Evolutionary conservation across 257 asterid genomes (phyloP), one percentile per base, ranked within the genome.

Genomic region (Solanum sparsipilum): DNA sequence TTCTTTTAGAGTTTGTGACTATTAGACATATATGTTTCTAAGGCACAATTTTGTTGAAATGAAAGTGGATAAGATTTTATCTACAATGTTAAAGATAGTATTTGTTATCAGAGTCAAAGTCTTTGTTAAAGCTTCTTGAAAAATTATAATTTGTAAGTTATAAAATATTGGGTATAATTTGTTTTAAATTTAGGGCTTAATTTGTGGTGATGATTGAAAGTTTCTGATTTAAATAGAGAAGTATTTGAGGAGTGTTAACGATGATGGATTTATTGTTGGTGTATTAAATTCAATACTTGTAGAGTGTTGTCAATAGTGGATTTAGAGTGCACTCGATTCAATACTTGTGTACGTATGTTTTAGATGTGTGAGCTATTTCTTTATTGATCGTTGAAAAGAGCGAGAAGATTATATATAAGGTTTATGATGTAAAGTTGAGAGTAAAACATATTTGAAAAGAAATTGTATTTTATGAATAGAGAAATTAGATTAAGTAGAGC

Each of bases 41-140:
- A 20, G 25, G 25, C 4, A 20, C 25, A 56, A 56, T 56, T 56
- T 20, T 56, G 25, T 56, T 20, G 25, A 56, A 56, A 20, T 56
- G 11, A 56, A 1, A 56, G 58, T 34, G 12, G 75, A 86, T 27
- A 71, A 88, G 35, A 86, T 31, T 16, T 88, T 88, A 68, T 86
- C 91, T 84, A 84, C 84, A 3, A 35, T 63, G 36, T 89, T 13
- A 81, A 86, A 89, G 63, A 91, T 58, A 91, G 90, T 29, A 56
- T 88, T 90, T 21, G 70, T 87, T 32, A 67, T 89, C 83, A 70
- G 71, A 81, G 88, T 91, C 88, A 87, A 34, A 8, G 88, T 87
- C 41, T 89, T 15, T 89, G 91, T 88, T 27, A 90, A 90, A 38
- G 52, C 38, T 16, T 83, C 38, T 16, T 83, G 27, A 10, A 25